Conservation (phyloP, 192 early-diverging fungal species). For the Linnemannia elongata region DNA sequence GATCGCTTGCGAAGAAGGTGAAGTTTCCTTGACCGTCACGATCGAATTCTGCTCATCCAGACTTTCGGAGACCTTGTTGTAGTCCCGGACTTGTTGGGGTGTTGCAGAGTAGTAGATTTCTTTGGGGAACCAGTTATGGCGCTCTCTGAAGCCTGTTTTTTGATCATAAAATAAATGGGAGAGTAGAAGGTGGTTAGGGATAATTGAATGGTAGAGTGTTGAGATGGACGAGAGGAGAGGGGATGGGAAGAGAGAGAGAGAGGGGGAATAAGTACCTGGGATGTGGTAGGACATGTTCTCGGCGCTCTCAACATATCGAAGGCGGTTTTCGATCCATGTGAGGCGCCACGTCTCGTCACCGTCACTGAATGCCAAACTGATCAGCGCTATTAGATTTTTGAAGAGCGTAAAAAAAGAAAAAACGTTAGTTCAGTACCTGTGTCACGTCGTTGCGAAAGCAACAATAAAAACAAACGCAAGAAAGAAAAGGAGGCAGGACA, state of each 20-base stretch:
- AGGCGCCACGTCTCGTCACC: conserved; percentile 29
- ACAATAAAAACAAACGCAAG: background rate
- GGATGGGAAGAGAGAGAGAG: background rate
- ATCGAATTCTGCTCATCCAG: background rate
- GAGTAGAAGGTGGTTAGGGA: background rate
- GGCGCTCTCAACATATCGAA: conserved; percentile 26
- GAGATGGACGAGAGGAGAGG: background rate
- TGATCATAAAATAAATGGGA: background rate
- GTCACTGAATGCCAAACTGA: conserved; percentile 31
- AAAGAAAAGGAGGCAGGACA: too few species aligned
- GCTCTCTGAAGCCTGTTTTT: conserved; percentile 17
- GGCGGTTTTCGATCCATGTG: conserved; percentile 29
- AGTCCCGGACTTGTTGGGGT: conserved; percentile 14
- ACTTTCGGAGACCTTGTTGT: background rate
- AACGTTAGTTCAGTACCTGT: background rate
- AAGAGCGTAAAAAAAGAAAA: background rate
- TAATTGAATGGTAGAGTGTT: background rate
- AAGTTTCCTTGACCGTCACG: background rate
- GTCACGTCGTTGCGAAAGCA: background rate
- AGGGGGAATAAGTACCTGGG: conserved; percentile 12
- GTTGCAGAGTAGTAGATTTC: conserved; percentile 34
- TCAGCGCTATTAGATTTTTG: conserved; percentile 8
- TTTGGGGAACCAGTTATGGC: conserved; percentile 11
- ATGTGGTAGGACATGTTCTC: conserved; percentile 28
- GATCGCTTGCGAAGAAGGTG: background rate